Evolutionary conservation across 2,329 filamentous ascomycete genomes (phyloP).

Genomic region (Blastomyces parvus): DNA sequence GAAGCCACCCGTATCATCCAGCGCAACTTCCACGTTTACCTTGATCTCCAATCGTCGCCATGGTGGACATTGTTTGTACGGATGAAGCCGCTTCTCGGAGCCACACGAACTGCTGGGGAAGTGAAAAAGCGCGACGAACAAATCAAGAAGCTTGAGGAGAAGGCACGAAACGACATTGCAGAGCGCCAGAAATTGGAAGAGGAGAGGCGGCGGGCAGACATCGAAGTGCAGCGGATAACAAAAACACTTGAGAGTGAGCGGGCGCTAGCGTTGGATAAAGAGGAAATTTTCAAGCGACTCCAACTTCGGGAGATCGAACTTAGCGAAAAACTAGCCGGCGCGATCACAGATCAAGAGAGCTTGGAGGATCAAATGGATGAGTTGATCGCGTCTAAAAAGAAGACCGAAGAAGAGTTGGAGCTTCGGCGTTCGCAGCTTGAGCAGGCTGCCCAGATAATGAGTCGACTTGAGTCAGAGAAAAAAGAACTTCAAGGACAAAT

Average conservation of each 20-base stretch:
- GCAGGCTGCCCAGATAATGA: conserved; percentile 80
- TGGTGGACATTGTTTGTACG: conserved; percentile 96
- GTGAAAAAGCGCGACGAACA: conserved; percentile 92
- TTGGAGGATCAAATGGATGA: conserved; percentile 90
- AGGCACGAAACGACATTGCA: conserved; percentile 65
- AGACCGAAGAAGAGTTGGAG: conserved; percentile 74
- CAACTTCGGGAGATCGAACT: conserved; percentile 86
- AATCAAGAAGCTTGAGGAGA: conserved; percentile 76
- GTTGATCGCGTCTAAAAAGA: conserved; percentile 79
- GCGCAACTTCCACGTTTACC: conserved; percentile 83
- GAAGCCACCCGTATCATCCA: conserved; percentile 94
- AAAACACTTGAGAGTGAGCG: conserved; percentile 93
- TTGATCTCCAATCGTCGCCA: conserved; percentile 79
- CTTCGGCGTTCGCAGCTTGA: conserved; percentile 72
- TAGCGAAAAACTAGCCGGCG: conserved; percentile 82
- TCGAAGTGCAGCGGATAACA: conserved; percentile 80
- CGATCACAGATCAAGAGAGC: conserved; percentile 86
- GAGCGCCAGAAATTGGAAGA: conserved; percentile 78
- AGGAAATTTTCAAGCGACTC: conserved; percentile 96
- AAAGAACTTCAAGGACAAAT: conserved; percentile 59
- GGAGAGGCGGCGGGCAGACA: conserved; percentile 74
- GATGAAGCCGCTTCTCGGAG: conserved; percentile 90
- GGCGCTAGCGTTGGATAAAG: conserved; percentile 91
- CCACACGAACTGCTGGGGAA: conserved; percentile 82
- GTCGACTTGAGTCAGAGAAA: conserved; percentile 79